Conservation (phyloP, 2,329 filamentous ascomycete genomes). For the Plectosphaerella plurivora region DNA sequence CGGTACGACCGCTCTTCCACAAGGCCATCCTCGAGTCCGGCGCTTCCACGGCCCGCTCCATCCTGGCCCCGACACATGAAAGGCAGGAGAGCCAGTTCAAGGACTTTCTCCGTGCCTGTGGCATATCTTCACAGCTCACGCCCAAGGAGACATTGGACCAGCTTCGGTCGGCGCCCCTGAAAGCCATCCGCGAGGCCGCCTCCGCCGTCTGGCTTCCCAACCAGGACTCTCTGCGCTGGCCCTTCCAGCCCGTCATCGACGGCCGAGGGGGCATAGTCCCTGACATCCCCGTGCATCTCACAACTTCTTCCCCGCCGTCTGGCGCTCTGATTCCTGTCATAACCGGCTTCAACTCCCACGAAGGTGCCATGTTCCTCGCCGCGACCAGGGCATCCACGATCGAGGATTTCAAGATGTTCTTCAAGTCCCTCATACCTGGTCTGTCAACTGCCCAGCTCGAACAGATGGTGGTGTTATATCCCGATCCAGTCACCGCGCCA, state of each 20-base stretch:
- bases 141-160: constrained; percentile 44
- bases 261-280: constrained; percentile 48
- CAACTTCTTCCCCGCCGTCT: constrained; percentile 46
- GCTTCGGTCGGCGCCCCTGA: constrained; percentile 40
- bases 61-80: constrained; percentile 48
- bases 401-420: constrained; percentile 53
- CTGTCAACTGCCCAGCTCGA: constrained; percentile 47
- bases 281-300: constrained; percentile 45
- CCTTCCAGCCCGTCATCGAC: constrained; percentile 69
- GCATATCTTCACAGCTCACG: constrained; percentile 36
- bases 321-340: constrained; percentile 53
- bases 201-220: constrained; percentile 38
- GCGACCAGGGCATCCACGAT: constrained; percentile 28
- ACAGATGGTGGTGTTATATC: constrained; percentile 56
- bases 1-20: constrained; percentile 41
- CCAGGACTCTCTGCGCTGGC: constrained; percentile 44
- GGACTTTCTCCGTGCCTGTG: constrained; percentile 47
- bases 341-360: constrained; percentile 67
- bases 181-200: constrained; percentile 33
- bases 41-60: constrained; percentile 48
- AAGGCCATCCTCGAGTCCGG: constrained; percentile 55
- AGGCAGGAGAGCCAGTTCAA: constrained; percentile 52
- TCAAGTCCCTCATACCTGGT: constrained; percentile 54
- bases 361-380: constrained; percentile 63
- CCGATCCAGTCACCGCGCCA: constrained; percentile 43